Percentiles rank a stretch among this genome's conserved stretches.
These are phyloP conservation scores for Nakaseomyces glabratus DNA, from an alignment of 1,139 yeast species.

Conservation along the genomic window DNA sequence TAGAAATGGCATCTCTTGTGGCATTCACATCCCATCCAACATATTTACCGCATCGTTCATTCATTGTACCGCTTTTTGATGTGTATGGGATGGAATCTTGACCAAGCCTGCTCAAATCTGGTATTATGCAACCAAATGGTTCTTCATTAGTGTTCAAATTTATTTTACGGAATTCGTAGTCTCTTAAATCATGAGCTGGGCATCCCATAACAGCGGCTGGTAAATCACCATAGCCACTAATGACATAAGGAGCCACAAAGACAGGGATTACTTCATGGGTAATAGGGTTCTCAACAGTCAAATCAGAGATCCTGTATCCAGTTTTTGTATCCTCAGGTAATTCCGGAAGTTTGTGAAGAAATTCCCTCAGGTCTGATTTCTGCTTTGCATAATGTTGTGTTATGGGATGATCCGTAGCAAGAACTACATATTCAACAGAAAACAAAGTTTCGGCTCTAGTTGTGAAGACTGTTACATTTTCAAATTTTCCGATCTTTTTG, in stretches of 20 bases:
- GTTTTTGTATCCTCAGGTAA: conserved; percentile 47
- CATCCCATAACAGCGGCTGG: conserved; percentile 94
- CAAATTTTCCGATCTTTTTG: conserved; percentile 11
- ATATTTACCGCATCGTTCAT: conserved; percentile 42
- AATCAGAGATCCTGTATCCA: conserved; percentile 46
- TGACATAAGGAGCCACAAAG: conserved; percentile 83
- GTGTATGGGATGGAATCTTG: conserved; percentile 38
- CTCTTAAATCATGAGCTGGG: conserved; percentile 88
- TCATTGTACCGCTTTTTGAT: conserved; percentile 45
- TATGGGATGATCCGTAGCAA: conserved; percentile 64
- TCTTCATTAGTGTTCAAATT: conserved; percentile 34
- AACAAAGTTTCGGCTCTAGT: conserved; percentile 84
- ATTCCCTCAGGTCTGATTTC: conserved; percentile 38
- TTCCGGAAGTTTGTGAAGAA: conserved; percentile 36
- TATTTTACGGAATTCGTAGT: conserved; percentile 64
- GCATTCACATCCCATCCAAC: conserved; percentile 41
- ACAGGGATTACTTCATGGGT: conserved; percentile 49
- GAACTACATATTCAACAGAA: conserved; percentile 73
- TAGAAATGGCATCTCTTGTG: conserved; percentile 45
- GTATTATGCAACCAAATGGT: conserved; percentile 18
- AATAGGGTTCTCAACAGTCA: conserved; percentile 57
- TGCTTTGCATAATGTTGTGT: conserved; percentile 34
- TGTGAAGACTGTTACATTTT: conserved; percentile 52
- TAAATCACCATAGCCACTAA: conserved; percentile 64
- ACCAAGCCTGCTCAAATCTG: conserved; percentile 15